A percentile compares a stretch with the other conserved stretches of the same genome.
Evolutionary conservation across 73 alveolate genomes (phyloP).

Genomic region (Diophrys appendiculata): DNA sequence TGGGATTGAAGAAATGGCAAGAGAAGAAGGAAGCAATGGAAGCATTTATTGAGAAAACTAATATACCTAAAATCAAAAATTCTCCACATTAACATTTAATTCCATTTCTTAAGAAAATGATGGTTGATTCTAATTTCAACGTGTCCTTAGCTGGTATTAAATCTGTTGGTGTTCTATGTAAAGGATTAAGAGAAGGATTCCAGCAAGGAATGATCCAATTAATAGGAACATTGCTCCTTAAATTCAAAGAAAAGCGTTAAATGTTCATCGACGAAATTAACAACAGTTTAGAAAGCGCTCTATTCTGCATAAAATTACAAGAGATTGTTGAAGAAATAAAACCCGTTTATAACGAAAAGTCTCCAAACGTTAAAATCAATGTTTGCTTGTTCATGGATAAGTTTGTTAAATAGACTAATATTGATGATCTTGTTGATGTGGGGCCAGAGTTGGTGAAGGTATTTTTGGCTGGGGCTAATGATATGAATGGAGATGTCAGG

Average conservation of each 20-base stretch:
- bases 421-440: constrained; percentile 24
- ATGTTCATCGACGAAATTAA: constrained; percentile 32
- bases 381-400: constrained; percentile 37
- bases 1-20: constrained; percentile 70
- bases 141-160: constrained; percentile 22
- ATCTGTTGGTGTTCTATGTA: constrained; percentile 21
- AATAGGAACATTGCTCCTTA: constrained; percentile 12
- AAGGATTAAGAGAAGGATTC: constrained; percentile 40
- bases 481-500: constrained; percentile 45
- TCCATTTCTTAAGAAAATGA: constrained; percentile 19
- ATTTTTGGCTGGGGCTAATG: constrained; percentile 33
- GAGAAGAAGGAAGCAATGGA: constrained; percentile 73
- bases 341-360: constrained; percentile 37
- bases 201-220: constrained; percentile 13
- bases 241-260: constrained; percentile 45
- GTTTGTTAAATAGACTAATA: constrained; percentile 11
- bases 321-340: constrained; percentile 11
- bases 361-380: constrained; percentile 59
- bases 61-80: constrained; percentile 27
- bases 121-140: constrained; percentile 25
- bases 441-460: constrained; percentile 5
- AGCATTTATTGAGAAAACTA: constrained; percentile 24
- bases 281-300: constrained; percentile 18
- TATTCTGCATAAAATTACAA: constrained; percentile 41
- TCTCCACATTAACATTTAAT: constrained; percentile 4